Conservation (phyloP, 1,284 basidiomycete genomes). For the Calocybe gambosa region DNA sequence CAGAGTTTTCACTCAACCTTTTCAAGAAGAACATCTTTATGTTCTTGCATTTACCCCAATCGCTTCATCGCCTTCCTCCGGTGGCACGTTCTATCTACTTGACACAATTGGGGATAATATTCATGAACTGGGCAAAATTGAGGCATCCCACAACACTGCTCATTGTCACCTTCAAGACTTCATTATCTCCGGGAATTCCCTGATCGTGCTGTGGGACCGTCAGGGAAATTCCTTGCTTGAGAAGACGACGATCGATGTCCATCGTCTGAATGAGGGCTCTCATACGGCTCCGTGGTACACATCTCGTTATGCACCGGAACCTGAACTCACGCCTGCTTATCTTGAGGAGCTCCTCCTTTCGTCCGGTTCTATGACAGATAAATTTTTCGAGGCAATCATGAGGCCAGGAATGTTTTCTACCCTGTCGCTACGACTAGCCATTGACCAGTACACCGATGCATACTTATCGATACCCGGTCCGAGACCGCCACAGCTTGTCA, state of each 20-base stretch:
- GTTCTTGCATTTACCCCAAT: constrained; percentile 66
- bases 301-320: constrained; percentile 54
- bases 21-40: constrained; percentile 40
- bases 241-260: constrained; percentile 39
- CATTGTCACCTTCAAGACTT: constrained; percentile 76
- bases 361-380: constrained; percentile 68
- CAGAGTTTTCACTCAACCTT: constrained; percentile 42
- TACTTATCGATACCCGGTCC: constrained; percentile 62
- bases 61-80: constrained; percentile 51
- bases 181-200: constrained; percentile 40
- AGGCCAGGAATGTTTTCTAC: constrained; percentile 84
- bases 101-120: constrained; percentile 50
- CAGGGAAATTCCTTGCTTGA: constrained; percentile 73
- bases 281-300: constrained; percentile 42
- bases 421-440: constrained; percentile 71
- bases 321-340: constrained; percentile 78
- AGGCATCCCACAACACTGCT: constrained; percentile 51
- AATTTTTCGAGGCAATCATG: constrained; percentile 79
- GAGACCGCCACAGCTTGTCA: constrained; percentile 47
- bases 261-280: constrained; percentile 26
- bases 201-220: constrained; percentile 71
- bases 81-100: constrained; percentile 66
- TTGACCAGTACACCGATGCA: constrained; percentile 74
- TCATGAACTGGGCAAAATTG: constrained; percentile 47
- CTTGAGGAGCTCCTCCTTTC: constrained; percentile 76